Evolutionary conservation across 805 yeast genomes (phyloP).

Genomic region (Candida maesae): DNA sequence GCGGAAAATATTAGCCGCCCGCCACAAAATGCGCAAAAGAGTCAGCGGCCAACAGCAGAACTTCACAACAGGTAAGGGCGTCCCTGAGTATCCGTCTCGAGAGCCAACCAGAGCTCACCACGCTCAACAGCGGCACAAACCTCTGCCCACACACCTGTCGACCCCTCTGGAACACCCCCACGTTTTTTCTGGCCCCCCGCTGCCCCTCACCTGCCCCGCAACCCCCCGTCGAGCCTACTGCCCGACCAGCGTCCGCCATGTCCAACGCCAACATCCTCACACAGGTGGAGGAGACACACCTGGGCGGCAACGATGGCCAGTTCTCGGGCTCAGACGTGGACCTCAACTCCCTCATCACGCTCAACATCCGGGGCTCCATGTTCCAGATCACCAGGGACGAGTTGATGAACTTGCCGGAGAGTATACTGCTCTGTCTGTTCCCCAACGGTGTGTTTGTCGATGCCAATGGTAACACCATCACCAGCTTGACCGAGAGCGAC

Average conservation of each 20-base stretch:
- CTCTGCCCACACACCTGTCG: no score
- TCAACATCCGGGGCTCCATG: slow-evolving; percentile 70
- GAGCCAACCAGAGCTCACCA: no score
- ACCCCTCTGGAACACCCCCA: no score
- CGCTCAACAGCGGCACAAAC: no score
- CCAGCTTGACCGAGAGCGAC: slow-evolving; percentile 76
- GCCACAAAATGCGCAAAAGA: neutral
- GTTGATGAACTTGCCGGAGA: slow-evolving; percentile 87
- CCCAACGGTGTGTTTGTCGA: slow-evolving; percentile 90
- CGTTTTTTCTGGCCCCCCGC: neutral
- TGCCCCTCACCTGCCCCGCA: no score
- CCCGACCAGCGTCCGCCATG: slow-evolving; percentile 11
- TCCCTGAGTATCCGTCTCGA: no score
- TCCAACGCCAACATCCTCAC: slow-evolving; percentile 49
- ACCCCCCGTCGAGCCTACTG: neutral
- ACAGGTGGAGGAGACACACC: slow-evolving; percentile 58
- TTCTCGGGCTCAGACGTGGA: slow-evolving; percentile 29
- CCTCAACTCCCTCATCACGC: slow-evolving; percentile 62
- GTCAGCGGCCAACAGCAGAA: no score
- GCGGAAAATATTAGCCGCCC: neutral
- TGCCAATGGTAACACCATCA: slow-evolving; percentile 68
- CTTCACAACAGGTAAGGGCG: no score
- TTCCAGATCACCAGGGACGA: slow-evolving; percentile 85
- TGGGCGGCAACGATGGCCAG: slow-evolving; percentile 22
- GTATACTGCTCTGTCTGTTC: slow-evolving; percentile 77